These are phyloP conservation scores for Aspergillus floridensis DNA, from an alignment of 2,329 filamentous ascomycete genomes.

Conservation along the genomic window DNA sequence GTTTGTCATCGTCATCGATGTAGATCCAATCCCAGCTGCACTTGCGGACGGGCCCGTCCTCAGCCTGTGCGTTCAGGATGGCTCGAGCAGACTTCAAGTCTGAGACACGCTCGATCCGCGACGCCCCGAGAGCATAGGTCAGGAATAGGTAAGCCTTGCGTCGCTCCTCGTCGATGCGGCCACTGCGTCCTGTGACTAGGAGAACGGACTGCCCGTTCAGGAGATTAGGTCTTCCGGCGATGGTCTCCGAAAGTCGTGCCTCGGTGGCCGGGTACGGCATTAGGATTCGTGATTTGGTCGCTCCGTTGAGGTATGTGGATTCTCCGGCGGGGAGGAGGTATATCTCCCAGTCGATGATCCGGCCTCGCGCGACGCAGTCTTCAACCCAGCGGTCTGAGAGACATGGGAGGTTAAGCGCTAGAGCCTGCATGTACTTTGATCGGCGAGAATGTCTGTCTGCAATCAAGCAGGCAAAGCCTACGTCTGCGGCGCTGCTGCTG, in stretches of 20 bases:
- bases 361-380: conserved; percentile 62
- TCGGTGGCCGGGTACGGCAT: conserved; percentile 57
- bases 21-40: conserved; percentile 72
- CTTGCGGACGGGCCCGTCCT: conserved; percentile 41
- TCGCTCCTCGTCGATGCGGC: conserved; percentile 62
- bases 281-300: conserved; percentile 71
- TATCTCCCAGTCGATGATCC: conserved; percentile 69
- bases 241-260: conserved; percentile 56
- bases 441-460: conserved; percentile 82
- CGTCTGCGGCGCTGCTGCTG: conserved; percentile 49
- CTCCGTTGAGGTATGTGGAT: conserved; percentile 72
- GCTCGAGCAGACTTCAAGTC: conserved; percentile 65
- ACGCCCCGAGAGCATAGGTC: conserved; percentile 72
- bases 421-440: conserved; percentile 89
- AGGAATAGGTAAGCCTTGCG: conserved; percentile 76
- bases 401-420: conserved; percentile 85
- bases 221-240: conserved; percentile 61
- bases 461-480: conserved; percentile 81
- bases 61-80: conserved; percentile 50
- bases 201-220: conserved; percentile 66
- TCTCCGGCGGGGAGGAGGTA: conserved; percentile 86
- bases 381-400: conserved; percentile 78
- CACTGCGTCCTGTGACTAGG: conserved; percentile 63
- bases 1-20: conserved; percentile 63
- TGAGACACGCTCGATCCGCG: conserved; percentile 61